Evolutionary conservation across 176 grass and related monocot species (phyloP), one percentile per base, ranked within the genome.

Genomic region (Musa acuminata): DNA sequence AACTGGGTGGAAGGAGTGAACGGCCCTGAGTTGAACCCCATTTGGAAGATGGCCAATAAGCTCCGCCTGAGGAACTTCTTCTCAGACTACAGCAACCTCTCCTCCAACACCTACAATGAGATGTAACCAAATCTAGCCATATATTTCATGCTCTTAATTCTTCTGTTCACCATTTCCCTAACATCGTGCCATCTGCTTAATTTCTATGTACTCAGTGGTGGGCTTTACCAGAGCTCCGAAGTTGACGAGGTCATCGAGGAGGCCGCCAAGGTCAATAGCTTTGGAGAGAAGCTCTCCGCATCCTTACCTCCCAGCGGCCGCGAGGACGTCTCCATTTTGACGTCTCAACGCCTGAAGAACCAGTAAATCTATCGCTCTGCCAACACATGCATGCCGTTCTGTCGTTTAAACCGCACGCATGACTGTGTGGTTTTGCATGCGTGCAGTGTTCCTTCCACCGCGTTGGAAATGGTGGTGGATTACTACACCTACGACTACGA

Each of bases 1-100:
- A 94, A 90, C 62, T 94, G 90, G 90, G 80, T 92, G 54, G 91
- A 95, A 76, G 91, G 91, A 3, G 81, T 94, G 19, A 68, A 82
- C 49, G 83, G 85, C 24, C 8, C 13, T 21, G 19, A 78, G 70
- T 13, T 87, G 53, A 94, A 94, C 65, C 87, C 91, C 52, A 90
- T 94, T 20, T 94, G 87, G 91, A 52, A 51, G 49, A 84, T 90
- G 20, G 91, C 81, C n/a, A 85, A 90, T 21, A 35, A 82, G 17
- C 82, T 94, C 80, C 77, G 75, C 35, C 91, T 94, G 14, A 71
- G 75, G 11, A 90, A 76, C 53, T 94, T 90, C 80, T 77, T 6
- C 72, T 86, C 91, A 11, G 83, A 94, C 75, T 94, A 69, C 3
- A 23, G 35, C 53, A 35, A 69, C 51, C 16, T 87, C 78, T 75